Evolutionary conservation across 768 basidiomycete genomes (phyloP).

Genomic region (Mycena latifolia): DNA sequence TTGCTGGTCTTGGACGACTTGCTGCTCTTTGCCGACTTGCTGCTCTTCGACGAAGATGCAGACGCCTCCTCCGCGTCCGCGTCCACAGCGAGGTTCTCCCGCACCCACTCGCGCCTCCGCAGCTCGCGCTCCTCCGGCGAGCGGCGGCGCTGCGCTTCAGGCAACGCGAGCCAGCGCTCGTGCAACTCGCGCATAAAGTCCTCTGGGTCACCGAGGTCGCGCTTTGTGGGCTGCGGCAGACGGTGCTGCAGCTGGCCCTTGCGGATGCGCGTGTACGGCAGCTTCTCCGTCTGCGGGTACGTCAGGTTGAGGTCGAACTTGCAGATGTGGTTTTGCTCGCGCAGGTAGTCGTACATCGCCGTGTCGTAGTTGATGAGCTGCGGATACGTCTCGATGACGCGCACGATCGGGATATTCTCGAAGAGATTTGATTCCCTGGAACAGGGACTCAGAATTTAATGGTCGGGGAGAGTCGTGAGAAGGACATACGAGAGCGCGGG

Average conservation of each 20-base stretch:
- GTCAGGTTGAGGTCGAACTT: constrained; percentile 74
- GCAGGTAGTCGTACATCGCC: constrained; percentile 74
- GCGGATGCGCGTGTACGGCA: constrained; percentile 22
- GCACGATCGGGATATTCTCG: constrained; percentile 22
- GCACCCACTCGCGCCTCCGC: constrained; percentile 7
- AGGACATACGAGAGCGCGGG: constrained; percentile 26
- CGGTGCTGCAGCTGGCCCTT: constrained; percentile 19
- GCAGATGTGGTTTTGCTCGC: constrained; percentile 72
- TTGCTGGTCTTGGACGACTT: constrained; percentile 2
- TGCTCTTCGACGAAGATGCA: not conserved
- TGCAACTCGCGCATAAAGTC: constrained; percentile 23
- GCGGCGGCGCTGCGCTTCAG: constrained; percentile 12
- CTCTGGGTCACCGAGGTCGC: not conserved
- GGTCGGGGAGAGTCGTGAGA: not conserved
- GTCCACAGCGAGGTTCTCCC: constrained; percentile 7
- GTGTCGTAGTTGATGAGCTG: constrained; percentile 80
- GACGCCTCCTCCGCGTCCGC: not conserved
- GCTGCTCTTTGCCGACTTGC: not conserved
- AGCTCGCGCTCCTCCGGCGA: constrained; percentile 17
- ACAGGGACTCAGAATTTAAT: not conserved
- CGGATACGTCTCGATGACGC: constrained; percentile 74
- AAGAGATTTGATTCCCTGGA: constrained; percentile 16
- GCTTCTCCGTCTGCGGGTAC: constrained; percentile 67
- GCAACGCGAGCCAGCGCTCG: constrained; percentile 23
- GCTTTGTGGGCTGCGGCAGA: constrained; percentile 53